Base-by-base conservation (phyloP, 164 flowering plant genomes). In the Stephania yunnanensis region DNA sequence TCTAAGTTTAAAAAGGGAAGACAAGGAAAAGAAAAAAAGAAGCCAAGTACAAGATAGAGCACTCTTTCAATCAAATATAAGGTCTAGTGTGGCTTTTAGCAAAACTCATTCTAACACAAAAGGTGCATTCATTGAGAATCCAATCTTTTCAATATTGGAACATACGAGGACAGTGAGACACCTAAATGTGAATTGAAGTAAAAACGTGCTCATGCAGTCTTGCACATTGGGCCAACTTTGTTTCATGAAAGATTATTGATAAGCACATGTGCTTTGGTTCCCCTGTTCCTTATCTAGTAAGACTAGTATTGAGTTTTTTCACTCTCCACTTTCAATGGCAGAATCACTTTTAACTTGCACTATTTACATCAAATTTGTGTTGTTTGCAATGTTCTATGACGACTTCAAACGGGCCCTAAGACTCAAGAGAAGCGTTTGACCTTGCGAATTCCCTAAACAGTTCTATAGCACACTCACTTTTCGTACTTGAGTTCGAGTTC, bases 91-190 rank as follows among this genome's bases (percentile, higher is more conserved):
- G 55, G 17, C 12, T 50, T 50, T 15, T 58, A 58, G 64, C n/a
- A 19, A 58, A 58, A 58, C 20, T 58, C 6, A 12, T 58, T 58
- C 64, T 58, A 58, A 58, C 64, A 58, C 17, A 58, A 58, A 19
- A 58, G 15, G 4, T 3, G 64, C 6, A 5, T 58, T 58, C 6
- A 58, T 58, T 5, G 64, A 4, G 20, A 19, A n/a, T 58, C 19
- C 64, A 19, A 58, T 58, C 64, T 58, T 58, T 58, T 58, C 6
- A 15, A n/a, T 15, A 19, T 58, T 58, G 64, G 64, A 58, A 19
- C 64, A 58, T 58, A 58, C 64, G 64, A 15, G 64, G 64, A 58
- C 64, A 19, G 22, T 58, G 64, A 58, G 64, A 58, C 64, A 58
- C 0, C 64, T 12, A 17, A 58, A 12, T 15, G 64, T 58, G 64